Conservation (phyloP, 192 early-diverging fungal genomes). For the Geranomyces variabilis region DNA sequence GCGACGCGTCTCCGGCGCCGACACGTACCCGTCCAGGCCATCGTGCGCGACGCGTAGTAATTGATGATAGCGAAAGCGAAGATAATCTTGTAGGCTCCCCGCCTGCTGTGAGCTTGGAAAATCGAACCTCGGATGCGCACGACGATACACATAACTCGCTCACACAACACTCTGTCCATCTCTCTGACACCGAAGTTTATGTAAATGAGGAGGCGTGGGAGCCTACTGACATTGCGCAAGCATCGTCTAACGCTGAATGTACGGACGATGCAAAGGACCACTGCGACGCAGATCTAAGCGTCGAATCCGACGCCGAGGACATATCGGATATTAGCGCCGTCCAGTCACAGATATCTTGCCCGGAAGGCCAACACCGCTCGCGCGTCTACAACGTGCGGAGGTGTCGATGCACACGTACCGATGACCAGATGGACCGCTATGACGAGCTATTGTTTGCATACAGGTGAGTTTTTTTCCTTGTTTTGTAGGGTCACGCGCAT, state of each 20-base stretch:
- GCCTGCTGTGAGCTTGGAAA: neutral
- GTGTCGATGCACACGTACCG: constrained; percentile 23
- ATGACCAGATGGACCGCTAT: constrained; percentile 22
- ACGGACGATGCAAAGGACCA: neutral
- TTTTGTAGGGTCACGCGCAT: too few relatives aligned
- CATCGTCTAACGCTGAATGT: neutral
- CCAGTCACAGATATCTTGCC: constrained; percentile 1
- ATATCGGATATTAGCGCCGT: neutral
- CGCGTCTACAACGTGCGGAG: neutral
- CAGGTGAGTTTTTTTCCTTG: constrained; percentile 2
- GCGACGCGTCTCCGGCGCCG: neutral
- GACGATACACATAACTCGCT: too few relatives aligned
- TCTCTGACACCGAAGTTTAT: too few relatives aligned
- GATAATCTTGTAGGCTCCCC: neutral
- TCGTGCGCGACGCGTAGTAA: neutral
- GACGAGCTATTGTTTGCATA: constrained; percentile 23
- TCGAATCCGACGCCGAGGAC: neutral
- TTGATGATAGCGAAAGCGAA: neutral
- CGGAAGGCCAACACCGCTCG: constrained; percentile 9
- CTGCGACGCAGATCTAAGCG: neutral
- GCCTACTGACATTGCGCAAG: neutral
- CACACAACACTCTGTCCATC: too few relatives aligned
- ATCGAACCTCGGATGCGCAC: too few relatives aligned
- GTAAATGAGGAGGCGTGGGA: neutral
- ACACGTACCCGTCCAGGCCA: neutral